Conservation (phyloP, 257 asterid genomes). For the Gentiana macrophylla region DNA sequence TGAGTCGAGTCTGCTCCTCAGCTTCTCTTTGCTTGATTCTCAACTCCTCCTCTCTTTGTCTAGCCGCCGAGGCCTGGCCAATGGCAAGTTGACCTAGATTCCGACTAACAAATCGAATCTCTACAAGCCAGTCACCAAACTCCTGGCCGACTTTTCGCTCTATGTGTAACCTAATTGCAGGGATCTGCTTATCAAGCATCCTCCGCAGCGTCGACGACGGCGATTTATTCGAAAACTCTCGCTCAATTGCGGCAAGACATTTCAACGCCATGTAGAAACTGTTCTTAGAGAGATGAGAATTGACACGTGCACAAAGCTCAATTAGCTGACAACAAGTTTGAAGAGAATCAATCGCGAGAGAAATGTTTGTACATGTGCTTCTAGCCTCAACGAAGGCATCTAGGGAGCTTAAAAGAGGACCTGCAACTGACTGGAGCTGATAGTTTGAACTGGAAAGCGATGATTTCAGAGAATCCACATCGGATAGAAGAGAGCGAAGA, state of each 20-base stretch:
- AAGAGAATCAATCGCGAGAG: constrained; percentile 59
- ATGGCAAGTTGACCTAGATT: too few relatives aligned
- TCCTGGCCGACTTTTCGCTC: constrained; percentile 68
- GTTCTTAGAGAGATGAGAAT: constrained; percentile 40
- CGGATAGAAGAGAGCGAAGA: constrained; percentile 89
- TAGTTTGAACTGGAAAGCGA: constrained; percentile 61
- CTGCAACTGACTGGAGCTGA: constrained; percentile 74
- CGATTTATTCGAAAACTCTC: constrained; percentile 36
- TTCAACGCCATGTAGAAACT: constrained; percentile 90
- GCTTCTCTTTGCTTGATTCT: constrained; percentile 46
- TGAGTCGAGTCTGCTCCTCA: constrained; percentile 92
- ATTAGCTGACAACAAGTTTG: constrained; percentile 42
- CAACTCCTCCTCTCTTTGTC: too few relatives aligned
- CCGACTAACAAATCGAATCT: too few relatives aligned
- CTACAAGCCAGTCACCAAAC: too few relatives aligned
- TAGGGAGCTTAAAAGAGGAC: constrained; percentile 61
- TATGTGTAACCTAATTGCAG: constrained; percentile 58
- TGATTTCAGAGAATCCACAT: constrained; percentile 84
- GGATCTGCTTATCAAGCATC: constrained; percentile 97
- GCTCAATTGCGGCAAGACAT: constrained; percentile 66
- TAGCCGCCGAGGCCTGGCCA: too few relatives aligned
- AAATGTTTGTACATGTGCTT: constrained; percentile 50
- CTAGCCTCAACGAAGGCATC: constrained; percentile 73
- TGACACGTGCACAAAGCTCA: constrained; percentile 75
- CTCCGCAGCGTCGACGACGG: constrained; percentile 55